Evolutionary conservation across 257 asterid species (phyloP), one percentile per base, ranked within the genome.

Genomic region (Rehmannia glutinosa): DNA sequence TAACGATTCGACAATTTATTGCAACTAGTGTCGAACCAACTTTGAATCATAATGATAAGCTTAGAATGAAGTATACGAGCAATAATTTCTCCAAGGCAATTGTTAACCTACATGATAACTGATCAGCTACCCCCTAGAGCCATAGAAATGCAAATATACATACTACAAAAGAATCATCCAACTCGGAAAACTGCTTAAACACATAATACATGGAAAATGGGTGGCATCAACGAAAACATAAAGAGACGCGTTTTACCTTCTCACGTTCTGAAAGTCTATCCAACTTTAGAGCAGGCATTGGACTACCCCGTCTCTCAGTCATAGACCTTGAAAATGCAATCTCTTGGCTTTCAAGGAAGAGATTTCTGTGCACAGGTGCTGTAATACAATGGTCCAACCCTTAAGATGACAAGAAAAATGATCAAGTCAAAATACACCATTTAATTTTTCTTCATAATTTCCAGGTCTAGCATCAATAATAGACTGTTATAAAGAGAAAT

Each of bases 211-310:
- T 59, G 32, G 55, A 25, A 3, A 72, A 64, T 11, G 7, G 12
- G 35, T n/a, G 64, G 52, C 27, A 64, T 39, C 38, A 32, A 32
- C 1, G 38, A 32, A 8, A 32, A n/a, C n/a, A n/a, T n/a, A n/a
- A n/a, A n/a, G n/a, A n/a, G n/a, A n/a, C n/a, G n/a, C n/a, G 4
- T 21, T 38, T 59, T 46, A 91, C 97, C 97, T 88, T 91, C 66
- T 87, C 91, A 60, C 80, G 82, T 79, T 94, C 96, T 1, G 95
- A 83, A 17, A 88, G 81, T 74, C 78, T 82, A 74, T 94, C 96
- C 80, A 91, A 73, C 73, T 76, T 88, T 42, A 75, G 84, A 57
- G 86, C 78, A 63, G 82, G 75, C 81, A 83, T 38, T 25, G 88
- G 86, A 78, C 69, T 85, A 39, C 80, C 80, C 72, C 73, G 74